Base-by-base conservation (phyloP, 495 filamentous ascomycete species). In the Annulohypoxylon bovei region DNA sequence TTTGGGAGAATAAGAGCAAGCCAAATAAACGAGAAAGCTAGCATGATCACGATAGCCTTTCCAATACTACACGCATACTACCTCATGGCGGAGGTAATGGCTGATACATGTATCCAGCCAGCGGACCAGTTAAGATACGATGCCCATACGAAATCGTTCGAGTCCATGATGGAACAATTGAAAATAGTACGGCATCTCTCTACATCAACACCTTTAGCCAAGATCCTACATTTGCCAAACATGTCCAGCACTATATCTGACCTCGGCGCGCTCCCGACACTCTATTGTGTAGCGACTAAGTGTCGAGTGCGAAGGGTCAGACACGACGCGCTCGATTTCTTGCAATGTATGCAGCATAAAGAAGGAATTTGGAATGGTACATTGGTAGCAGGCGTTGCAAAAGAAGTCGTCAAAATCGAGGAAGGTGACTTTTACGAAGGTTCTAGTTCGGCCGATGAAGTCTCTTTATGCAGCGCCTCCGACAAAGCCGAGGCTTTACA, bases 201-300 rank as follows among this genome's bases (percentile, higher is more conserved):
- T 4, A n/a, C 22, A 30, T 32, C 18, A 7, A 20, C 62, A 8
- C 11, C 18, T 2, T 39, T 63, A 12, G 28, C 30, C 20, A 33
- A 20, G 18, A 46, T 46, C 20, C 4, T 55, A 1, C 63, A 59
- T 7, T 67, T 58, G 16, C 25, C 75, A 14, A 55, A 63, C 44
- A 53, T 77, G 67, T 68, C 65, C n/a, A 71, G 74, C 23, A 81
- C 80, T 23, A 79, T 80, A 27, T 69, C 80, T 7, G 85, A 88
- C 65, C 77, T 82, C 25, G 84, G 86, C 12, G 83, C 80, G 56
- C 83, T 87, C 6, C 78, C 82, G 7, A 84, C 85, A 0, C 67
- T 89, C 4, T 88, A 85, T 64, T 86, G 80, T 72, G 80, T 81
- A 0, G 85, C 84, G 0, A 60, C 86, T n/a, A 87, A 88, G 65